These are phyloP conservation scores for Pythium phragmiticola DNA, from an alignment of 352 stramenopile species.

Conservation along the genomic window DNA sequence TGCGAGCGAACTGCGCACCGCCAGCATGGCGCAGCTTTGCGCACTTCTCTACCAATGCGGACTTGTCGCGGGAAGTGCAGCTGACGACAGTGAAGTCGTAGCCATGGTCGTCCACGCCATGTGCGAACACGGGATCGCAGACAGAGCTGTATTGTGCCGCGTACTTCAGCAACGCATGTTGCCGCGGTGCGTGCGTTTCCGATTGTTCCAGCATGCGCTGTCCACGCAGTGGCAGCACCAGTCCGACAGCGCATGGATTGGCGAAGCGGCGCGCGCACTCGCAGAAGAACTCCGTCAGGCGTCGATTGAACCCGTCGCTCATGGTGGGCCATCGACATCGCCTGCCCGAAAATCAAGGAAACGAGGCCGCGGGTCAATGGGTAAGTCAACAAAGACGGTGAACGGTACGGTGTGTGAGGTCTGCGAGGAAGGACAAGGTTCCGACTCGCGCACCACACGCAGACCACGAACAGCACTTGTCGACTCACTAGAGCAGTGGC, in stretches of 20 bases:
- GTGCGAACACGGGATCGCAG: background rate
- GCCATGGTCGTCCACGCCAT: conserved; percentile 4
- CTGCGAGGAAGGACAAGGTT: background rate
- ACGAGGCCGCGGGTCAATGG: conserved; percentile 15
- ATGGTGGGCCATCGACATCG: background rate
- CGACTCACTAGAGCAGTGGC: conserved; percentile 8
- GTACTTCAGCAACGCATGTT: conserved; percentile 14
- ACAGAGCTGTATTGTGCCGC: conserved; percentile 3
- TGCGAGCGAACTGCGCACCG: background rate
- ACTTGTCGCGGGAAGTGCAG: conserved; percentile 1
- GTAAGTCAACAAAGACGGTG: background rate
- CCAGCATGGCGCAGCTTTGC: conserved; percentile 17
- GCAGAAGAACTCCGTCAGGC: conserved; percentile 18
- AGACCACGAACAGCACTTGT: background rate
- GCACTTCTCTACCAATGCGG: conserved; percentile 18
- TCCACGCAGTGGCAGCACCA: background rate
- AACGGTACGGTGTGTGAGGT: background rate
- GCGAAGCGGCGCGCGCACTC: conserved; percentile 5
- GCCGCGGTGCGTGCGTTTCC: conserved; percentile 8
- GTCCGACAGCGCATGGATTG: conserved; percentile 1
- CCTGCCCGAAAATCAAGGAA: conserved; percentile 19
- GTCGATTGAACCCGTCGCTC: conserved; percentile 5
- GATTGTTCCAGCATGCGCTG: conserved; percentile 11
- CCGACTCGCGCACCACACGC: background rate
- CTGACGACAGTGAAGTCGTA: conserved; percentile 20